A percentile compares a stretch with the other conserved stretches of the same genome.
Evolutionary conservation across 2,329 filamentous ascomycete genomes (phyloP).

Genomic region (Metarhizium brunneum): DNA sequence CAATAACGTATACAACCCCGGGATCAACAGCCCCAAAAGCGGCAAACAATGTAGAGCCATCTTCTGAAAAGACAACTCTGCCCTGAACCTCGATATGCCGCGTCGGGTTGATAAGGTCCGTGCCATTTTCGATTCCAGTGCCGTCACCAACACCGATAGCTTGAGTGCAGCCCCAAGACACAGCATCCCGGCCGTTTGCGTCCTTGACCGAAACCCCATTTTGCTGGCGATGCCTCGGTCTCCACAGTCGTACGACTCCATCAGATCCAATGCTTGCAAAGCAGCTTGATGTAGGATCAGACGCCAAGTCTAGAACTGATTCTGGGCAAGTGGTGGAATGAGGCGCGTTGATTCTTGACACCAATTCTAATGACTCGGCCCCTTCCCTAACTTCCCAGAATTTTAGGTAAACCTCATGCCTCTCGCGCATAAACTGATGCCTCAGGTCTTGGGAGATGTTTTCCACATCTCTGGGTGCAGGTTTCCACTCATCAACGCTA

Average conservation of each 20-base stretch:
- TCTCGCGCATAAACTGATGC: conserved; percentile 39
- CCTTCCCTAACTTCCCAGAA: conserved; percentile 69
- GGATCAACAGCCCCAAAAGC: conserved; percentile 45
- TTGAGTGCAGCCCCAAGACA: conserved; percentile 66
- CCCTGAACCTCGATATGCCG: conserved; percentile 39
- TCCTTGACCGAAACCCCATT: conserved; percentile 58
- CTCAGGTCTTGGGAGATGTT: conserved; percentile 25
- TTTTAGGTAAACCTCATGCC: conserved; percentile 72
- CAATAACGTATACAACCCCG: conserved; percentile 65
- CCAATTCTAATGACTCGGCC: conserved; percentile 58
- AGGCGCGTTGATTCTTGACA: conserved; percentile 75
- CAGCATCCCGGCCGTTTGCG: conserved; percentile 46
- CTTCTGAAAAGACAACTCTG: conserved; percentile 68
- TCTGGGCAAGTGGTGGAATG: conserved; percentile 52
- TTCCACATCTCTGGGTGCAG: conserved; percentile 58
- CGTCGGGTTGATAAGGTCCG: conserved; percentile 16
- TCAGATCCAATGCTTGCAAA: conserved; percentile 86
- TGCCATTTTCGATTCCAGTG: conserved; percentile 32
- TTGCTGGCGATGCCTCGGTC: conserved; percentile 58
- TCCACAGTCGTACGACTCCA: conserved; percentile 70
- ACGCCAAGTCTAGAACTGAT: conserved; percentile 61
- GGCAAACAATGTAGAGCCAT: conserved; percentile 74
- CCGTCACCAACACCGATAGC: conserved; percentile 43
- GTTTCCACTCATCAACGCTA: conserved; percentile 85
- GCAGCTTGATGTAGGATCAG: conserved; percentile 57